Evolutionary conservation across 1,139 yeast species (phyloP).

Genomic region (Kurtzmaniella quercitrusa): DNA sequence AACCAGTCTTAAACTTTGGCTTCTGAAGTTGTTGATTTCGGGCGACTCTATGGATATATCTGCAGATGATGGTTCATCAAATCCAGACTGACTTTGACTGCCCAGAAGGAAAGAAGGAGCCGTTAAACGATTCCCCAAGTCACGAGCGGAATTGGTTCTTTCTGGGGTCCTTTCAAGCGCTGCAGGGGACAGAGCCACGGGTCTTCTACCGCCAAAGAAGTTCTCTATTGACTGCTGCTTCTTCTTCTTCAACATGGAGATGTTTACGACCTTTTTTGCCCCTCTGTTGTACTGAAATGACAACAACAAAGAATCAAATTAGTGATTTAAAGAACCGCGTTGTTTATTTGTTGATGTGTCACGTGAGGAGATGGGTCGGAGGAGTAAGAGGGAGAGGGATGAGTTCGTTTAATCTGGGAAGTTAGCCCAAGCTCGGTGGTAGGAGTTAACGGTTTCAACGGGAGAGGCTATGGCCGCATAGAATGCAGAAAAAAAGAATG

Average conservation of each 20-base stretch:
- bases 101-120: neutral
- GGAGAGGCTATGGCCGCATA: too few species aligned
- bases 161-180: slow-evolving; percentile 14
- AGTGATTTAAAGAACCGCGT: neutral
- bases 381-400: neutral
- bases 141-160: slow-evolving; percentile 6
- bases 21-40: slow-evolving; percentile 24
- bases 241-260: neutral
- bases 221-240: neutral
- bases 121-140: neutral
- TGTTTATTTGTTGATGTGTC: neutral
- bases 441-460: too few species aligned
- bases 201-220: neutral
- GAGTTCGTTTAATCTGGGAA: too few species aligned
- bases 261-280: neutral
- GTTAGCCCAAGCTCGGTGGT: too few species aligned
- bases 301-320: neutral
- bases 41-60: slow-evolving; percentile 30
- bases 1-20: slow-evolving; percentile 14
- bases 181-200: neutral
- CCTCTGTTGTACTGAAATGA: neutral
- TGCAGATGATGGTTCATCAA: slow-evolving; percentile 21
- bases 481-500: too few species aligned
- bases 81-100: slow-evolving; percentile 13
- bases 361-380: neutral